phyloP scores from a whole-genome alignment of 2,329 filamentous ascomycete genomes.

The Xylaria sp. region DNA sequence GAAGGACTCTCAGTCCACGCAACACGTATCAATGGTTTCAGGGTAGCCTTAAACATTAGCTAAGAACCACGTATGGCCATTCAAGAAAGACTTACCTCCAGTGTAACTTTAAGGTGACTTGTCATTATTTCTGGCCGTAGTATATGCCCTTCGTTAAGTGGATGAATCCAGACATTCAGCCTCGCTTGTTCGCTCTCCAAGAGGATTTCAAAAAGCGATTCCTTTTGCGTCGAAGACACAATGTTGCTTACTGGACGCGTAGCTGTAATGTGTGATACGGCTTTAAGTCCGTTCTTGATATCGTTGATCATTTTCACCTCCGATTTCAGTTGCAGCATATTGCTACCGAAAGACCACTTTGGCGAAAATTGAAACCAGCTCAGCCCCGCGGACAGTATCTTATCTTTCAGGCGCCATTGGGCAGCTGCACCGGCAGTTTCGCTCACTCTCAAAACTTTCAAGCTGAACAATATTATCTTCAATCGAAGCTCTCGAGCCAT shows the following conservation, averaged over 20 bases:
- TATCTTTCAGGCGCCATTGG: slow-evolving; percentile 87
- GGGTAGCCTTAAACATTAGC: slow-evolving; percentile 58
- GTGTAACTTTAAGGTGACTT: slow-evolving; percentile 53
- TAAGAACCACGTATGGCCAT: slow-evolving; percentile 4
- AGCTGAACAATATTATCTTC: slow-evolving; percentile 83
- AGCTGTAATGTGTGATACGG: slow-evolving; percentile 68
- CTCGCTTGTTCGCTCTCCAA: slow-evolving; percentile 86
- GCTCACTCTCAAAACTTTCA: slow-evolving; percentile 79
- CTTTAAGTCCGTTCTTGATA: slow-evolving; percentile 73
- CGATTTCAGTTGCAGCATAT: slow-evolving; percentile 90
- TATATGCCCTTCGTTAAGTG: slow-evolving; percentile 70
- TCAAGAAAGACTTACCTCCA: slow-evolving; percentile 51
- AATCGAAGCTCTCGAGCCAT: slow-evolving; percentile 93
- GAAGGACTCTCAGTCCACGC: slow-evolving; percentile 89
- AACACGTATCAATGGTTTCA: slow-evolving; percentile 75
- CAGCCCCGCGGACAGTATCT: slow-evolving; percentile 84
- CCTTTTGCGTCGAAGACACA: slow-evolving; percentile 78
- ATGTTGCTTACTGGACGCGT: slow-evolving; percentile 61
- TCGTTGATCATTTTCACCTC: slow-evolving; percentile 85
- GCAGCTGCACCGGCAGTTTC: slow-evolving; percentile 71
- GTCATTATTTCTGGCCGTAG: slow-evolving; percentile 52
- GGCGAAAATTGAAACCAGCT: slow-evolving; percentile 88
- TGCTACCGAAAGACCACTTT: slow-evolving; percentile 95
- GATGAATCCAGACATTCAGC: slow-evolving; percentile 89
- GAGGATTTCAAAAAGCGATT: slow-evolving; percentile 82